These are phyloP conservation scores for Suhomyces chickasaworum DNA, from an alignment of 1,139 yeast species.

Conservation along the genomic window DNA sequence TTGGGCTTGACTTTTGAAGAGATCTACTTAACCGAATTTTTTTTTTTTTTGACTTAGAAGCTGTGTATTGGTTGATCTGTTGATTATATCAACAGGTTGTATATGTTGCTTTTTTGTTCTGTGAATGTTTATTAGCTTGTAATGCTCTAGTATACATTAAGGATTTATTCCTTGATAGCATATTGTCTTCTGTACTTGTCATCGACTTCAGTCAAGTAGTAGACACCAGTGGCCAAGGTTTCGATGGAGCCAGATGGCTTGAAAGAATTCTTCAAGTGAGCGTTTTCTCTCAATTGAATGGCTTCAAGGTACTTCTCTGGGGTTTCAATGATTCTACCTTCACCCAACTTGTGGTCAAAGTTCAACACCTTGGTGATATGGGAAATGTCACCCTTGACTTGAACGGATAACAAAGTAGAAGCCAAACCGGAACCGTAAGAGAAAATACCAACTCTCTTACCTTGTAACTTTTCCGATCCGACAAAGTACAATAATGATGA, in stretches of 20 bases:
- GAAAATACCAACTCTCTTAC: slow-evolving; percentile 87
- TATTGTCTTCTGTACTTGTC: slow-evolving; percentile 88
- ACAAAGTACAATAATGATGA: slow-evolving; percentile 78
- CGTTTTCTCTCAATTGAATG: slow-evolving; percentile 82
- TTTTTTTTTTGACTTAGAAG: too few species aligned
- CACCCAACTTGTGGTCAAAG: slow-evolving; percentile 65
- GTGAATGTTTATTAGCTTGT: slow-evolving; percentile 1
- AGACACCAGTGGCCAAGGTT: slow-evolving; percentile 70
- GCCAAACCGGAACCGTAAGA: slow-evolving; percentile 99
- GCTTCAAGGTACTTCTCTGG: slow-evolving; percentile 85
- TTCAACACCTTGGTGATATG: slow-evolving; percentile 65
- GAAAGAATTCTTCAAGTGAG: slow-evolving; percentile 78
- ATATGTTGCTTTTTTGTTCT: neutral
- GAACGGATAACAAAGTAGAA: slow-evolving; percentile 79
- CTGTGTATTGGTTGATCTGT: neutral
- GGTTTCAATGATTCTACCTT: slow-evolving; percentile 62
- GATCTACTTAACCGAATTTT: too few species aligned
- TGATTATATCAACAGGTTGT: neutral
- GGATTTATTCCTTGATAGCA: slow-evolving; percentile 54
- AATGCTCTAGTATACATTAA: slow-evolving; percentile 1
- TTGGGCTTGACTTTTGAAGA: too few species aligned
- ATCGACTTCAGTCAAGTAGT: slow-evolving; percentile 81
- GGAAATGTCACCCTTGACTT: slow-evolving; percentile 79
- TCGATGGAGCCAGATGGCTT: slow-evolving; percentile 80
- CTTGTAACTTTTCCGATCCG: slow-evolving; percentile 71